phyloP scores from a whole-genome alignment of 768 basidiomycete species.

The Lenzites betulinus region DNA sequence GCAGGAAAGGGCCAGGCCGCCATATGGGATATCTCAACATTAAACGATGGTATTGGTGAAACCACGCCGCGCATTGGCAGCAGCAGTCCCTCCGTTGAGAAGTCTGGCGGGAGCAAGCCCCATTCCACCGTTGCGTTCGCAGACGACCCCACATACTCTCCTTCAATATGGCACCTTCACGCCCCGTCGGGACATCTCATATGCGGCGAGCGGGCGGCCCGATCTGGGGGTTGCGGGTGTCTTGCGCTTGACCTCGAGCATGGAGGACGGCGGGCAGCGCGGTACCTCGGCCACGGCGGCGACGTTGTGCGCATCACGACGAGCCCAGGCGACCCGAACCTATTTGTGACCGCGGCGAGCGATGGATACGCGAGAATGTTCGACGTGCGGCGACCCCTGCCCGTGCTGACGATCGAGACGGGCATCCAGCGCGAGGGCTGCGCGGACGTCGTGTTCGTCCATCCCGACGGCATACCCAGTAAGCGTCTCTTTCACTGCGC shows the following conservation, averaged over 20 bases:
- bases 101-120: conserved; percentile 29
- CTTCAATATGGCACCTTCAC: conserved; percentile 31
- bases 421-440: conserved; percentile 24
- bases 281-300: conserved; percentile 44
- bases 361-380: conserved; percentile 45
- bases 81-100: conserved; percentile 4
- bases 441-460: conserved; percentile 32
- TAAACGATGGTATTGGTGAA: conserved; percentile 26
- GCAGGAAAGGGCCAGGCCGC: conserved; percentile 37
- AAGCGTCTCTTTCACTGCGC: conserved; percentile 2
- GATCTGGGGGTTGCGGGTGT: conserved; percentile 14
- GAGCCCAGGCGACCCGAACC: conserved; percentile 36
- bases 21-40: conserved; percentile 40
- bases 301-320: conserved; percentile 36
- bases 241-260: conserved; percentile 37
- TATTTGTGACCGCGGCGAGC: conserved; percentile 38
- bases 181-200: conserved; percentile 30
- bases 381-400: conserved; percentile 40
- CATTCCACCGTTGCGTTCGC: conserved; percentile 9
- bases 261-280: conserved; percentile 33
- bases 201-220: conserved; percentile 20
- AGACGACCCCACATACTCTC: conserved; percentile 8
- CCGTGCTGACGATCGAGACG: conserved; percentile 37
- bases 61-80: conserved; percentile 23
- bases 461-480: conserved; percentile 44